Base-by-base conservation (phyloP, 2,329 filamentous ascomycete genomes). In the Fusarium oligoseptatum region DNA sequence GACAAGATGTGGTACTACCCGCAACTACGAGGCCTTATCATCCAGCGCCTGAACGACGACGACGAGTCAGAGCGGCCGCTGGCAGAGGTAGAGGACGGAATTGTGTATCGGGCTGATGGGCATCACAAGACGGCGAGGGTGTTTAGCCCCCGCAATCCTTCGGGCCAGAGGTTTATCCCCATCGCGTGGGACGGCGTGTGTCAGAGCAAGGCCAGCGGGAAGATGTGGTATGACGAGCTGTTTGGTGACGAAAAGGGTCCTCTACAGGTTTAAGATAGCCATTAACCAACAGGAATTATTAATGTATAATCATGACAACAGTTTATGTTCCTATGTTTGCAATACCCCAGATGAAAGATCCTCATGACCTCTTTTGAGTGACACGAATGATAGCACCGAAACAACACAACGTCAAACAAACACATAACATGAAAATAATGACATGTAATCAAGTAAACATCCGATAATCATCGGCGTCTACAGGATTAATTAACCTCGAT, bases 1-100 rank as follows among this genome's bases (percentile, higher is more conserved):
- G 72, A 72, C 62, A 78, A 73, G 64, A 83, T 80, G 78, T 84
- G 82, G 82, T 84, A 81, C 71, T 74, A 82, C 65, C 76, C 79
- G 1, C 74, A 76, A 12, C 74, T 84, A 24, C 79, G 82, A 15
- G 74, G 77, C 11, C 77, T 83, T 32, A 63, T 83, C 48, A 76
- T 76, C 9, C 62, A 71, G 9, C 79, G 79, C 32, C 75, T 82
- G 2, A 67, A 72, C 37, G 60, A 45, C 15, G 36, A 29, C 11
- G 63, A 62, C 6, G 15, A 60, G 32, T 34, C 15, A 56, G 60
- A 29, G 24, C 78, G 76, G 1, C 78, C 76, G 1, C 72, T 83
- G 9, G 74, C 77, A 3, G 20, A 70, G 15, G 11, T 64, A 6
- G 34, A 66, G 12, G 57, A 65, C 3, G 48, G 60, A 17, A 67